A percentile compares a stretch with the other conserved stretches of the same genome.
Evolutionary conservation across 352 stramenopile species (phyloP).

Genomic region (Globisporangium cylindrosporum): DNA sequence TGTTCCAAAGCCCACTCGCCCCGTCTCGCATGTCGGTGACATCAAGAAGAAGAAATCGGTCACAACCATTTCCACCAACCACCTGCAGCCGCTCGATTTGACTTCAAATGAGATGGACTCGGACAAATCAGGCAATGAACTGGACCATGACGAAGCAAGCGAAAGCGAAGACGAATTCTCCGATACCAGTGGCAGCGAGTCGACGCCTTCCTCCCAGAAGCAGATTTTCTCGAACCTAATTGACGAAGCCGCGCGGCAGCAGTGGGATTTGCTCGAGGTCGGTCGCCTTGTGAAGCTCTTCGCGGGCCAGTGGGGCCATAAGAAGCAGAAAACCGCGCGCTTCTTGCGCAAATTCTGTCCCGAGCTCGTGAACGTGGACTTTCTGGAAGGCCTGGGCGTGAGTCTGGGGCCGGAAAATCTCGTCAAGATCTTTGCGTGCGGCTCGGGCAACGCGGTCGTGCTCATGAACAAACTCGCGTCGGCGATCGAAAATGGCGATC

Average conservation of each 20-base stretch:
- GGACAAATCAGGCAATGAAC: not conserved
- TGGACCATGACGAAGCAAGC: conserved; percentile 14
- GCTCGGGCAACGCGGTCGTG: conserved; percentile 52
- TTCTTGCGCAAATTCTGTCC: conserved; percentile 66
- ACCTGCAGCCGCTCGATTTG: not conserved
- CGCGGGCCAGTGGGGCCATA: conserved; percentile 49
- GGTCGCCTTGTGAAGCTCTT: conserved; percentile 81
- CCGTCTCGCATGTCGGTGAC: not conserved
- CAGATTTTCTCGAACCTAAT: conserved; percentile 74
- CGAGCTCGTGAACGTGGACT: conserved; percentile 85
- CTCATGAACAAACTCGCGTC: conserved; percentile 76
- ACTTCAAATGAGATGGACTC: conserved; percentile 5
- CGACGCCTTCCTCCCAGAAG: conserved; percentile 21
- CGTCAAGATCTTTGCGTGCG: conserved; percentile 64
- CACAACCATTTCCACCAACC: not conserved
- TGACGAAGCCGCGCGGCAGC: conserved; percentile 66
- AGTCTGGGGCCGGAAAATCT: conserved; percentile 52
- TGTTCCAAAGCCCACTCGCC: not conserved
- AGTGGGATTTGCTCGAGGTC: conserved; percentile 78
- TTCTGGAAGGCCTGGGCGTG: conserved; percentile 74
- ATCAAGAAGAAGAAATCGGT: conserved; percentile 1
- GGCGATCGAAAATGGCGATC: conserved; percentile 64
- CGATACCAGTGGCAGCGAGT: not conserved
- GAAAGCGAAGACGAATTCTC: conserved; percentile 11
- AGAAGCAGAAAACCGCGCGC: conserved; percentile 49